phyloP scores from a whole-genome alignment of 2,329 filamentous ascomycete species.

The Colletotrichum sp. region DNA sequence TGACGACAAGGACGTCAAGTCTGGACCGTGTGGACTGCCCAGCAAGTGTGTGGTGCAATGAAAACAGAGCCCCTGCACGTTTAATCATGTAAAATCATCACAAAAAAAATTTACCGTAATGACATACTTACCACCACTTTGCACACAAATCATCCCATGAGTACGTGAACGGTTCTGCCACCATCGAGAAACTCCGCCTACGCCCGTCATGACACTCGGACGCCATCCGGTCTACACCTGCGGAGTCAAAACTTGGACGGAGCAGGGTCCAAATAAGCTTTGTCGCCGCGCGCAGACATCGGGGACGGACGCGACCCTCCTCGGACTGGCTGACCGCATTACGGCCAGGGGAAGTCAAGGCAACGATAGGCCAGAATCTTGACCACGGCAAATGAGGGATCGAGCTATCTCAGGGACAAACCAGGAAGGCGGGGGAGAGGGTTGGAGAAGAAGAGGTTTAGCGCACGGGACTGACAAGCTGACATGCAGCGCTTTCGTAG shows the following conservation, averaged over 20 bases:
- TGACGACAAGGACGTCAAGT: constrained; percentile 40
- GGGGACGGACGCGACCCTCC: not conserved
- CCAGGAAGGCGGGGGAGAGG: not conserved
- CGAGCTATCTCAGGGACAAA: not conserved
- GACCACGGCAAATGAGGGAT: not conserved
- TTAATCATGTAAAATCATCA: not conserved
- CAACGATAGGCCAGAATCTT: not conserved
- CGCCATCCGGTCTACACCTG: not conserved
- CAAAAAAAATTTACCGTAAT: not conserved
- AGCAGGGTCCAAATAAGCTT: not conserved
- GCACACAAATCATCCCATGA: not conserved
- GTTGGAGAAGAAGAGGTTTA: not conserved
- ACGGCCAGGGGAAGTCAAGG: not conserved
- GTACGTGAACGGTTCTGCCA: not conserved
- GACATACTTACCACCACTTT: not conserved
- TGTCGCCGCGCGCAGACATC: not conserved
- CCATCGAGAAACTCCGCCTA: not conserved
- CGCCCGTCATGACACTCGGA: not conserved
- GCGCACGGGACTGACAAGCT: not conserved
- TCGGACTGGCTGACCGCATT: not conserved
- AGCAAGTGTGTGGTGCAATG: constrained; percentile 74
- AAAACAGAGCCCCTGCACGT: constrained; percentile 17
- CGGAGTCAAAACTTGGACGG: not conserved
- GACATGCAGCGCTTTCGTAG: not conserved
- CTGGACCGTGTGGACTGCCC: constrained; percentile 80